phyloP scores from a whole-genome alignment of 345 rosid genomes.

The Citrus maxima region DNA sequence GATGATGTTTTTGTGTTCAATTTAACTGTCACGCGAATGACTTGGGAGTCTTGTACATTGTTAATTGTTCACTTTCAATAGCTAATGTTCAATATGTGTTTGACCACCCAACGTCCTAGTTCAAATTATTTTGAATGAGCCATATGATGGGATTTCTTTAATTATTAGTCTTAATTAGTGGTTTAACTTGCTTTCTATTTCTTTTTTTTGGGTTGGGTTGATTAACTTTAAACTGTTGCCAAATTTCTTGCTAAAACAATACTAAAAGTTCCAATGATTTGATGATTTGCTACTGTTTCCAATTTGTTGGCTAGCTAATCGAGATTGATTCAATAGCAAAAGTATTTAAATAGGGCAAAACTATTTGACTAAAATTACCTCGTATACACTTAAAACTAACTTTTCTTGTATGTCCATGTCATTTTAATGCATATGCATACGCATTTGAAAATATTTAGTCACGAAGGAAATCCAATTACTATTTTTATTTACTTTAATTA shows the following conservation, averaged over 20 bases:
- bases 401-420: no score
- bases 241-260: not conserved
- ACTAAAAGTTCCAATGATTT: constrained; percentile 29
- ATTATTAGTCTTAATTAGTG: constrained; percentile 14
- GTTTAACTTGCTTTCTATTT: not conserved
- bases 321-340: not conserved
- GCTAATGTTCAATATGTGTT: constrained; percentile 7
- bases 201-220: no score
- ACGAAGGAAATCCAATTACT: no score
- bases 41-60: constrained; percentile 10
- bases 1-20: constrained; percentile 38
- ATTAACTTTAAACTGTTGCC: constrained; percentile 2
- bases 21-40: constrained; percentile 23
- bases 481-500: no score
- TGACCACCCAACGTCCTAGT: constrained; percentile 16
- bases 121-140: constrained; percentile 13
- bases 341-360: not conserved
- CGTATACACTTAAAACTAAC: no score
- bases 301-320: constrained; percentile 16
- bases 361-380: no score
- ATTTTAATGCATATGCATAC: no score
- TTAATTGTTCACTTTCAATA: constrained; percentile 5
- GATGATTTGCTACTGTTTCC: constrained; percentile 17
- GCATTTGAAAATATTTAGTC: no score
- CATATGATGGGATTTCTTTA: not conserved